phyloP scores from a whole-genome alignment of 805 yeast species.

The Soucietia sequanensis region DNA sequence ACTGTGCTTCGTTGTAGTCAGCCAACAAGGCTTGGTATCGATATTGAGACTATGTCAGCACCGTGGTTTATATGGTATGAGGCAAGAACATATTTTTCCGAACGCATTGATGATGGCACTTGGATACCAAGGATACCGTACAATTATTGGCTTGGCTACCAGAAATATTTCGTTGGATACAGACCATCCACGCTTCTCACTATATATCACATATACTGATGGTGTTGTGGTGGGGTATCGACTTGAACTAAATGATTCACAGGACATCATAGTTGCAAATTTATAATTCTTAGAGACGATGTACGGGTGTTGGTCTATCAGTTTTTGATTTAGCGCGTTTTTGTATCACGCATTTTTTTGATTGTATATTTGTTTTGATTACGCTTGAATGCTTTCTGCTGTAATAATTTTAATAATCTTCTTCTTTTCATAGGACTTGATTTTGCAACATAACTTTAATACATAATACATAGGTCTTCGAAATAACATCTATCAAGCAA shows the following conservation, averaged over 20 bases:
- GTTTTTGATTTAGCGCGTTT: no score
- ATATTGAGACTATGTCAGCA: conserved; percentile 36
- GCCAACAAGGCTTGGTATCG: conserved; percentile 38
- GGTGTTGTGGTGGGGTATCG: conserved; percentile 27
- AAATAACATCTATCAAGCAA: neutral
- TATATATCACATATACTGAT: conserved; percentile 34
- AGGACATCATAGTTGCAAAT: conserved; percentile 3
- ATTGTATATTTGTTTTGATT: neutral
- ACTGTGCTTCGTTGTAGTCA: conserved; percentile 31
- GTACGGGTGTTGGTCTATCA: no score
- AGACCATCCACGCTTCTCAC: conserved; percentile 23
- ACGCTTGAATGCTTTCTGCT: neutral
- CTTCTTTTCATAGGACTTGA: neutral
- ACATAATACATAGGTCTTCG: neutral
- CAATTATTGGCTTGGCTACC: conserved; percentile 31
- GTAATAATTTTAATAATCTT: neutral
- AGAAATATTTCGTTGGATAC: conserved; percentile 21
- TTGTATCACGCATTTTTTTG: conserved; percentile 6
- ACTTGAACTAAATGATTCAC: conserved; percentile 8
- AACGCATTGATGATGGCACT: conserved; percentile 25
- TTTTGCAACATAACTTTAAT: neutral
- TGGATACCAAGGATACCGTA: conserved; percentile 27
- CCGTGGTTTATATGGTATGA: conserved; percentile 39
- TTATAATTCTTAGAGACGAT: no score
- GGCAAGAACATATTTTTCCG: conserved; percentile 44